Evolutionary conservation across 2,329 filamentous ascomycete species (phyloP), one percentile per base, ranked within the genome.

Genomic region (Hypoxylon sp.): DNA sequence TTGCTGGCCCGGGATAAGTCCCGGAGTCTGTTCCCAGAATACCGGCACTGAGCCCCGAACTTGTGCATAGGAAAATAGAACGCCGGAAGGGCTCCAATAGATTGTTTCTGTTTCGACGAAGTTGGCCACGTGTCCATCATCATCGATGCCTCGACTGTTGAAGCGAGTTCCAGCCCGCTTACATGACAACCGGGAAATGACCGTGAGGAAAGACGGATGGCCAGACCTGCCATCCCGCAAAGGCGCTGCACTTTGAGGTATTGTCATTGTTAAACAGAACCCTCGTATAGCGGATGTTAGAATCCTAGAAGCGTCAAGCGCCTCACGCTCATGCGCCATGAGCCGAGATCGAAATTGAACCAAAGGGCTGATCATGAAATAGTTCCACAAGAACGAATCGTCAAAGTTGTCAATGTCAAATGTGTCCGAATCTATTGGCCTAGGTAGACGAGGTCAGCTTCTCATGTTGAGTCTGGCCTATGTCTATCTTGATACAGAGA

Each of bases 101-200:
- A 95, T 89, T 0, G 94, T 97, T 80, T 99, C 96, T 0, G 94
- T 96, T 79, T 99, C 96, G n/a, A 98, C 96, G 79, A 97, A 99
- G 78, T 99, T 99, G 65, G 96, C 94, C 27, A 98, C 96, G 73
- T 98, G 93, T 12, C 96, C 96, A 75, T 98, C 94, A 76, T 99
- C 96, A 75, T 99, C 96, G 69, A 99, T 97, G 39, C 96, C 96
- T 71, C 96, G 87, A n/a, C 95, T 91, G 78, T 98, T 98, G 84
- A 98, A 99, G 41, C 96, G 88, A 14, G 96, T 99, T 21, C 96
- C 96, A 16, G 96, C 96, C 80, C 95, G 88, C 71, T 90, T 87
- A 75, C 94, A 98, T 1, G 96, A 98, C 37, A 98, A 83, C 30
- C 96, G 88, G 1, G 96, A 98, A 67, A 98, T 96, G 21, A 98